Conservation (phyloP, 2,329 filamentous ascomycete species). For the Raffaelea arxii region DNA sequence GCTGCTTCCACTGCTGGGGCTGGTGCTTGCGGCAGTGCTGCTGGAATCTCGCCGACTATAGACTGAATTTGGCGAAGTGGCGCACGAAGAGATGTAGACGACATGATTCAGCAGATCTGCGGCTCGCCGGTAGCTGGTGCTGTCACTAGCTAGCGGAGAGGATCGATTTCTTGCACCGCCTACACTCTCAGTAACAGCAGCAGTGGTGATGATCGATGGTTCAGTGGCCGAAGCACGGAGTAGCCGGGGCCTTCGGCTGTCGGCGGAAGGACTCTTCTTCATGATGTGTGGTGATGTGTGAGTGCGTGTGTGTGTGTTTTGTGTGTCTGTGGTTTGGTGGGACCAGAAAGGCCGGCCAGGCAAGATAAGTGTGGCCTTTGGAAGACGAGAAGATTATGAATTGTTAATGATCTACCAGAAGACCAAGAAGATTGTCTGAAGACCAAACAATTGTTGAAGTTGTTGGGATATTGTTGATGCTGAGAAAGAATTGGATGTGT, state of each 20-base stretch:
- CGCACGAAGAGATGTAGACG: conserved; percentile 32
- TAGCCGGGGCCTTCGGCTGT: conserved; percentile 40
- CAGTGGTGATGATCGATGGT: conserved; percentile 47
- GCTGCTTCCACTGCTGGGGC: not conserved
- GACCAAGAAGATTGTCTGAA: too few relatives aligned
- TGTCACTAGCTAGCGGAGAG: conserved; percentile 3
- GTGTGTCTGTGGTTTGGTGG: too few relatives aligned
- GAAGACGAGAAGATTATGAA: too few relatives aligned
- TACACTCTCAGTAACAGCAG: conserved; percentile 38
- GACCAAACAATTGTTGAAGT: too few relatives aligned
- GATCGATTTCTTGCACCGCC: too few relatives aligned
- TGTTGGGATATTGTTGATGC: too few relatives aligned
- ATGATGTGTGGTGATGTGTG: conserved; percentile 10
- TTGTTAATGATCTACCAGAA: too few relatives aligned
- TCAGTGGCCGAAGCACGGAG: conserved; percentile 46
- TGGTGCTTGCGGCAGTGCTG: not conserved
- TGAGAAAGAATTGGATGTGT: too few relatives aligned
- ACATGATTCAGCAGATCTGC: conserved; percentile 46
- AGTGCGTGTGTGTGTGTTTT: too few relatives aligned
- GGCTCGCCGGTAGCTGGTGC: conserved; percentile 29
- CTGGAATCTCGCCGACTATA: not conserved
- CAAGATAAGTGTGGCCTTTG: too few relatives aligned
- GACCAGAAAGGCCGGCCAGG: too few relatives aligned
- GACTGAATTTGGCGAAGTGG: conserved; percentile 4
- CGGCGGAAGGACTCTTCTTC: conserved; percentile 26